phyloP scores from a whole-genome alignment of 306 rosid genomes.

The Dryas octopetala region DNA sequence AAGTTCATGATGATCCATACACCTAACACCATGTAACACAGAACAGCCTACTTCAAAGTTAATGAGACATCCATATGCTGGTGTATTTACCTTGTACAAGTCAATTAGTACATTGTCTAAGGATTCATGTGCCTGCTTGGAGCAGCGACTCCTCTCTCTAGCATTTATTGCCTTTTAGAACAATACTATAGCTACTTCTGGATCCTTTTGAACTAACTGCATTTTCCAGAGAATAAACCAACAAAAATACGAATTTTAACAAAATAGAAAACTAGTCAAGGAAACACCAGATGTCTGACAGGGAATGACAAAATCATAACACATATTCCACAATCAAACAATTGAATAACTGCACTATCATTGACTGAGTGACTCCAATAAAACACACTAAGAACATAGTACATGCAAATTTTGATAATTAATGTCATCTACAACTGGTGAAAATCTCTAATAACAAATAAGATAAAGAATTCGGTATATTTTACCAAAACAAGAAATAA shows the following conservation, averaged over 20 bases:
- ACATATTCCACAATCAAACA: neutral
- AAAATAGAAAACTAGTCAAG: neutral
- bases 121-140: conserved; percentile 90
- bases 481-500: neutral
- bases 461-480: neutral
- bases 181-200: conserved; percentile 72
- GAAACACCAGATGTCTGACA: neutral
- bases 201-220: conserved; percentile 76
- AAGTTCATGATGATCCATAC: neutral
- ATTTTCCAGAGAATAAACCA: neutral
- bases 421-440: neutral
- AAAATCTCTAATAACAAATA: neutral
- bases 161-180: conserved; percentile 88
- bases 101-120: conserved; percentile 87
- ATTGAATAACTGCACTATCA: neutral
- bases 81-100: conserved; percentile 68
- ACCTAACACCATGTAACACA: too few relatives aligned
- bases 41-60: neutral
- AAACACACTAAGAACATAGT: neutral
- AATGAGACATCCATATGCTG: neutral
- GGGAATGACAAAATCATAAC: neutral
- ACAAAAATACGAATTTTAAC: neutral
- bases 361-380: neutral
- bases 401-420: neutral
- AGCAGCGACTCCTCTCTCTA: conserved; percentile 66